A percentile compares a stretch with the other conserved stretches of the same genome.
phyloP scores from a whole-genome alignment of 1,284 basidiomycete genomes.

The Rhodotorula sp. region DNA sequence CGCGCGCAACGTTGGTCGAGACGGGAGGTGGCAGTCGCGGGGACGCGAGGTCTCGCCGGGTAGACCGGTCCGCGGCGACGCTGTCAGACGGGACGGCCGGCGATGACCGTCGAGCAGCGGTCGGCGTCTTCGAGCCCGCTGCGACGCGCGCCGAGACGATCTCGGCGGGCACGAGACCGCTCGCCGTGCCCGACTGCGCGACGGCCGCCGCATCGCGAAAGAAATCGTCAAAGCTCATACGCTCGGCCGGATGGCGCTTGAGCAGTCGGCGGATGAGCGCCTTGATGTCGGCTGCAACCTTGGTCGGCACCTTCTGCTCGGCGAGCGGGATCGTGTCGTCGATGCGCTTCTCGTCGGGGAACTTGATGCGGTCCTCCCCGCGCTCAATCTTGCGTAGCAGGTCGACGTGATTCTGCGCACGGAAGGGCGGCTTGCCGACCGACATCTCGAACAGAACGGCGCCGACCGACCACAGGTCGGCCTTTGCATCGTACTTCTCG shows the following conservation, averaged over 20 bases:
- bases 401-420: slow-evolving; percentile 94
- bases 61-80: slow-evolving; percentile 18
- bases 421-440: slow-evolving; percentile 89
- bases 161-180: slow-evolving; percentile 7
- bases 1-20: background rate
- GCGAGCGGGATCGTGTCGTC: slow-evolving; percentile 26
- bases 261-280: slow-evolving; percentile 78
- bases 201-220: slow-evolving; percentile 62
- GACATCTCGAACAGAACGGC: slow-evolving; percentile 96
- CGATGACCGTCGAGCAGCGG: slow-evolving; percentile 52
- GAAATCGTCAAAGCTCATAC: slow-evolving; percentile 89
- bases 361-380: slow-evolving; percentile 71
- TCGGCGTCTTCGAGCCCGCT: background rate
- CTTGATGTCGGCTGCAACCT: slow-evolving; percentile 82
- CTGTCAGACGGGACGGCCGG: slow-evolving; percentile 64
- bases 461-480: slow-evolving; percentile 96
- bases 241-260: slow-evolving; percentile 78
- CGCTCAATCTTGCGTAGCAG: slow-evolving; percentile 89
- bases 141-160: slow-evolving; percentile 14
- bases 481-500: slow-evolving; percentile 97
- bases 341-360: slow-evolving; percentile 72
- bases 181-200: slow-evolving; percentile 25
- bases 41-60: background rate
- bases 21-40: background rate
- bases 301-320: slow-evolving; percentile 30